Percentiles rank a stretch among this genome's conserved stretches.
Conservation (phyloP, 2,329 filamentous ascomycete species). For the Albifimbria verrucaria region DNA sequence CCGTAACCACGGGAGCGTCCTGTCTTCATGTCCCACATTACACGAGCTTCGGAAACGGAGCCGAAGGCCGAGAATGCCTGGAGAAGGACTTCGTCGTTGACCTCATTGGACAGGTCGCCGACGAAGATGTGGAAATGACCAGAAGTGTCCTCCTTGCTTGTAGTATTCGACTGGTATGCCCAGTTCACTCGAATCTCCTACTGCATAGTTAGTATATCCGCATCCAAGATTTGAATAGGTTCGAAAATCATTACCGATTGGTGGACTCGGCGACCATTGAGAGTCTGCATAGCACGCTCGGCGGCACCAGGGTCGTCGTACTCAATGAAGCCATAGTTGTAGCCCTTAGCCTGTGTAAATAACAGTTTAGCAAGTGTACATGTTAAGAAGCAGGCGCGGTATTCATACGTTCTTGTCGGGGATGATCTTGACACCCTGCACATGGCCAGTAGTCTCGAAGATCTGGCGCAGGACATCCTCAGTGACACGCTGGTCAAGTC, state of each 20-base stretch:
- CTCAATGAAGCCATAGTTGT: slow-evolving; percentile 98
- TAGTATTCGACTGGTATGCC: slow-evolving; percentile 96
- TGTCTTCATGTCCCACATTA: slow-evolving; percentile 99
- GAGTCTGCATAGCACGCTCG: slow-evolving; percentile 93
- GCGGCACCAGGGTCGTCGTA: slow-evolving; percentile 97
- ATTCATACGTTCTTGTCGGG: slow-evolving; percentile 97
- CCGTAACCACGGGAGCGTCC: slow-evolving; percentile 95
- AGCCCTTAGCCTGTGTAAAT: slow-evolving; percentile 79
- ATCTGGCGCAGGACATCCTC: slow-evolving; percentile 97
- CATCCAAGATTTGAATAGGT: slow-evolving; percentile 2
- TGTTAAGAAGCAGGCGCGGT: too few relatives aligned
- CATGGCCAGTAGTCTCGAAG: slow-evolving; percentile 97
- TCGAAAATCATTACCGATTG: slow-evolving; percentile 64
- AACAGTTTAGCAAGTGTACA: slow-evolving; percentile 12
- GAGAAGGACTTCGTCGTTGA: slow-evolving; percentile 91
- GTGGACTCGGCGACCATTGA: slow-evolving; percentile 93
- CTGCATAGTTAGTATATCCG: slow-evolving; percentile 20
- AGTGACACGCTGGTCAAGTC: slow-evolving; percentile 89
- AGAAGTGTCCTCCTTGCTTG: slow-evolving; percentile 94
- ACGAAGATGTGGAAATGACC: slow-evolving; percentile 99
- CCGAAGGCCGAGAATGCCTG: slow-evolving; percentile 97
- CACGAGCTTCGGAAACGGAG: slow-evolving; percentile 91
- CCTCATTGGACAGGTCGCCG: slow-evolving; percentile 94
- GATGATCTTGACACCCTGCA: slow-evolving; percentile 98
- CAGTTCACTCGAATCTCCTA: slow-evolving; percentile 99